A percentile compares a stretch with the other conserved stretches of the same genome.
Evolutionary conservation across 2,329 filamentous ascomycete species (phyloP).

Genomic region (Alternaria sp.): DNA sequence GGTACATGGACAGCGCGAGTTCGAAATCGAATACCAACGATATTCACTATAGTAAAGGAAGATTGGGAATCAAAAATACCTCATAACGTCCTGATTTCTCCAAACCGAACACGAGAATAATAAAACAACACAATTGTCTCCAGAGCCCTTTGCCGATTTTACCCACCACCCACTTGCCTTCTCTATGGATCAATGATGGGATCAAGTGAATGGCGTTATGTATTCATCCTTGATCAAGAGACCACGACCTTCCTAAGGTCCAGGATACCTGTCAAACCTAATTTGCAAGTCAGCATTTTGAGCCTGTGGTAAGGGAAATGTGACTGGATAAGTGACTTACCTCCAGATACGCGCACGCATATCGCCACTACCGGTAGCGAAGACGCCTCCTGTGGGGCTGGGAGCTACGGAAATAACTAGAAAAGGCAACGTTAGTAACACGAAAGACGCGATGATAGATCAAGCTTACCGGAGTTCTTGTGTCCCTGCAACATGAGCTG

Average conservation of each 20-base stretch:
- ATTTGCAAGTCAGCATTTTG: constrained; percentile 16
- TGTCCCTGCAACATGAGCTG: constrained; percentile 99
- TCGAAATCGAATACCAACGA: not conserved
- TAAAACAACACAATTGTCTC: not conserved
- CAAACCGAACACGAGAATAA: not conserved
- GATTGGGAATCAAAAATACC: constrained; percentile 2
- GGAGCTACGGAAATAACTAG: constrained; percentile 94
- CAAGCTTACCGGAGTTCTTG: constrained; percentile 80
- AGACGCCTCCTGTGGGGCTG: constrained; percentile 84
- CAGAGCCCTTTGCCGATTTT: not conserved
- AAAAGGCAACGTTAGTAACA: constrained; percentile 19
- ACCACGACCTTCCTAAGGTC: constrained; percentile 28
- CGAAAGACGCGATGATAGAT: not conserved
- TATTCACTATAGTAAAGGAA: not conserved
- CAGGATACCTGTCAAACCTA: constrained; percentile 44
- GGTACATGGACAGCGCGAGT: not conserved
- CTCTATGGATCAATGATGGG: not conserved
- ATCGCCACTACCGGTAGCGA: constrained; percentile 95
- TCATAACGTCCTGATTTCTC: not conserved
- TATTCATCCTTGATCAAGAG: not conserved
- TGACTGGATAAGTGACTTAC: constrained; percentile 46
- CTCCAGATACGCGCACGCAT: constrained; percentile 98
- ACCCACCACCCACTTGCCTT: not conserved
- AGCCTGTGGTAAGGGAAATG: not conserved
- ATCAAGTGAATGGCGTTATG: not conserved